Base-by-base conservation (phyloP, 1,284 basidiomycete species). In the Ceratobasidium sp. region DNA sequence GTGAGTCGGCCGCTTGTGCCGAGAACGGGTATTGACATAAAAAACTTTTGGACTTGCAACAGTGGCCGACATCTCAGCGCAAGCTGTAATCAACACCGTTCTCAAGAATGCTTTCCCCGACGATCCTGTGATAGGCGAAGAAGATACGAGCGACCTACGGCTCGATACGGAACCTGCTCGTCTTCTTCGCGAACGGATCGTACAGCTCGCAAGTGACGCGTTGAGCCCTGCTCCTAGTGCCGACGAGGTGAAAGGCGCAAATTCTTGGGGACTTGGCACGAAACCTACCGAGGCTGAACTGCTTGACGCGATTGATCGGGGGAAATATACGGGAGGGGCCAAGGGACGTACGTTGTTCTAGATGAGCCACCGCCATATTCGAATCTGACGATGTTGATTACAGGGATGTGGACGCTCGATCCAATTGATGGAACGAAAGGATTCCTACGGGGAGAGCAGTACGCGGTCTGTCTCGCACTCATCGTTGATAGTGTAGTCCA, bases 391-490 rank as follows among this genome's bases (percentile, higher is more conserved):
- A 62, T 27, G 0, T 60, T 6, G n/a, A 66, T 44, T n/a, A 64
- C 76, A 94, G 92, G 94, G 18, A 93, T 94, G 88, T 95, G 96
- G 96, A 94, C 94, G 0, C 90, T 97, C 64, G 96, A 97, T 84
- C 95, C 95, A 35, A 96, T 97, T 81, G 95, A 97, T 82, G 95
- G 96, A 10, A 96, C 95, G 27, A 97, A 97, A 84, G 96, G 97
- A 2, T 99, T 99, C 88, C 89, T 99, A 59, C 92, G 97, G 30
- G 96, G 96, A 14, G 97, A 95, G 77, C 98, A 99, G 85, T 99
- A 97, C 83, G 97, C 97, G 4, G 96, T 99, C 38, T 99, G 97
- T 85, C 88, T 99, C 41, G 94, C 96, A 0, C 89, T 99, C 78
- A 91, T 99, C 81, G 89, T 96, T 77, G 92, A 99, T 81, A 90